These are phyloP conservation scores for Saccharomyces cerevisiae DNA, from an alignment of 805 yeast genomes.

Conservation along the genomic window DNA sequence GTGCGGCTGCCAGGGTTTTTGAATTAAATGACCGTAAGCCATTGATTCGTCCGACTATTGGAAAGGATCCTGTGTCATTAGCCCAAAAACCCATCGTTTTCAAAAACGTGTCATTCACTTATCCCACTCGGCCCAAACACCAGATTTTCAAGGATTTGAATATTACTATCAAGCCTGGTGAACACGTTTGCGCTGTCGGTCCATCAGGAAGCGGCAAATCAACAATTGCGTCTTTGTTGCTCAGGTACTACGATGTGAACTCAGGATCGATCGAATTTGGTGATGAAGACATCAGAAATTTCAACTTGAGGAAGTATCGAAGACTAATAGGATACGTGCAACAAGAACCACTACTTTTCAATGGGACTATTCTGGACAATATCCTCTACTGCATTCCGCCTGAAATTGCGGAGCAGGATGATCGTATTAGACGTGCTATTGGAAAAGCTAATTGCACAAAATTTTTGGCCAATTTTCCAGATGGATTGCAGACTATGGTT, in stretches of 20 bases:
- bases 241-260: constrained; percentile 77
- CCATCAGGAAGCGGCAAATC: constrained; percentile 97
- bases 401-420: constrained; percentile 44
- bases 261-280: constrained; percentile 60
- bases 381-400: constrained; percentile 61
- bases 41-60: constrained; percentile 56
- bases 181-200: constrained; percentile 88
- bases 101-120: constrained; percentile 55
- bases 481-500: constrained; percentile 69
- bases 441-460: constrained; percentile 62
- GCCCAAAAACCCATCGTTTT: constrained; percentile 42
- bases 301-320: constrained; percentile 67
- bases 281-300: constrained; percentile 49
- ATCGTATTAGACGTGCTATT: constrained; percentile 53
- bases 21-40: constrained; percentile 79
- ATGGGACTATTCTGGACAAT: constrained; percentile 79
- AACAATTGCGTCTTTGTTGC: constrained; percentile 68
- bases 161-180: constrained; percentile 64
- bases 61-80: constrained; percentile 34
- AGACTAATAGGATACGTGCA: constrained; percentile 79
- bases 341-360: constrained; percentile 84
- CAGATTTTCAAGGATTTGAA: constrained; percentile 54
- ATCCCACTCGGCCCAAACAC: constrained; percentile 77
- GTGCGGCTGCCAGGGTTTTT: constrained; percentile 87
- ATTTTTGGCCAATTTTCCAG: constrained; percentile 70